A percentile compares a stretch with the other conserved stretches of the same genome.
Evolutionary conservation across 2,329 filamentous ascomycete species (phyloP).

Genomic region (Alternaria tenuissima): DNA sequence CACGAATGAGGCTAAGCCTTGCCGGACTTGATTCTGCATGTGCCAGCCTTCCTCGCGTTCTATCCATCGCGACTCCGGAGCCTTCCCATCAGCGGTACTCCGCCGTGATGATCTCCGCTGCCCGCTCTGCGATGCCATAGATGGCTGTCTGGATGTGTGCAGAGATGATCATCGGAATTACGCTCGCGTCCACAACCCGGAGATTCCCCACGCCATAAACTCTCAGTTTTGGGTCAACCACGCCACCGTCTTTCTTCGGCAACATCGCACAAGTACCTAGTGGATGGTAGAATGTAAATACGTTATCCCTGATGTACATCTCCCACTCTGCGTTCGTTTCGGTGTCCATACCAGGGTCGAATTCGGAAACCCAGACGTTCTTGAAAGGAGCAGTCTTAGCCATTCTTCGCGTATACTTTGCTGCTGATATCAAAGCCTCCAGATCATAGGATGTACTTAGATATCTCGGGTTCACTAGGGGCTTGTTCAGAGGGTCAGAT

Average conservation of each 20-base stretch:
- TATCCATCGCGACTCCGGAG: too few relatives aligned
- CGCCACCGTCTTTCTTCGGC: constrained; percentile 24
- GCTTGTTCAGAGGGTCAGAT: constrained; percentile 18
- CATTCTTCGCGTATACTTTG: constrained; percentile 35
- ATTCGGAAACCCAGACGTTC: constrained; percentile 37
- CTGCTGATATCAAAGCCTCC: constrained; percentile 17
- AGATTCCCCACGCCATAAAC: constrained; percentile 31
- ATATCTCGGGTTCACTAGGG: constrained; percentile 33
- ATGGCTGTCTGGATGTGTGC: constrained; percentile 35
- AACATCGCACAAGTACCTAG: constrained; percentile 46
- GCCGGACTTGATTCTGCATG: background rate
- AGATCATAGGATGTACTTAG: constrained; percentile 29
- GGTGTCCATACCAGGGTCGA: constrained; percentile 28
- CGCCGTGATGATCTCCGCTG: constrained; percentile 26
- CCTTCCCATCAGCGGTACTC: constrained; percentile 9
- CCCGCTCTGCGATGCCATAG: constrained; percentile 39
- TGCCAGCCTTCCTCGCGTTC: too few relatives aligned
- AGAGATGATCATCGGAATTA: constrained; percentile 30
- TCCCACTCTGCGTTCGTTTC: constrained; percentile 34
- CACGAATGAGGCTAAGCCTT: background rate
- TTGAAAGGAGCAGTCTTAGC: constrained; percentile 35
- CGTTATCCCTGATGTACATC: constrained; percentile 21
- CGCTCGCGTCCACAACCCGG: constrained; percentile 24
- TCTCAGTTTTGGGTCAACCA: constrained; percentile 26
- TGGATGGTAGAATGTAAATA: constrained; percentile 35